A percentile compares a stretch with the other conserved stretches of the same genome.
These are phyloP conservation scores for Solanum pimpinellifolium DNA, from an alignment of 257 asterid species.

Conservation along the genomic window DNA sequence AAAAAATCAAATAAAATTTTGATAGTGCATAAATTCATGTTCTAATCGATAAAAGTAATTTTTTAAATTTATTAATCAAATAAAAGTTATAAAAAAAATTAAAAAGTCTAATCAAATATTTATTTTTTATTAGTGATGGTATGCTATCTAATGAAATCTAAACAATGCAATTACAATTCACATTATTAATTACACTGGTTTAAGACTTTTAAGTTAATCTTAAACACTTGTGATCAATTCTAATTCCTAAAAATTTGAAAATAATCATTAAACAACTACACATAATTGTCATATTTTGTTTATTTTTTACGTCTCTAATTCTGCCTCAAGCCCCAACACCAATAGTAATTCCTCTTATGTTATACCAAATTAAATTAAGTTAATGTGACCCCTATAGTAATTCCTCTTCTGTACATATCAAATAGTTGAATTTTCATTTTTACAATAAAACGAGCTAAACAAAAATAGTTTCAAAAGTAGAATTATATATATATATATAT, in stretches of 20 bases:
- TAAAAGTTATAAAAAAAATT: too few species aligned
- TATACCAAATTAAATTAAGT: not conserved
- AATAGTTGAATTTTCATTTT: too few species aligned
- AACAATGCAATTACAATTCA: not conserved
- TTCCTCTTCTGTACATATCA: too few species aligned
- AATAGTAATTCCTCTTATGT: conserved; percentile 40
- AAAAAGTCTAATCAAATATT: too few species aligned
- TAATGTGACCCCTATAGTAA: not conserved
- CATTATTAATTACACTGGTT: not conserved
- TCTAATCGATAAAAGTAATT: not conserved
- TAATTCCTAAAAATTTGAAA: not conserved
- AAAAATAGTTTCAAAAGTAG: too few species aligned
- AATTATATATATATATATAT: too few species aligned
- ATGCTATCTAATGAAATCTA: too few species aligned
- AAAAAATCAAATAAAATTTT: too few species aligned
- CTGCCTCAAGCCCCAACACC: conserved; percentile 41
- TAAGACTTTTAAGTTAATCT: not conserved
- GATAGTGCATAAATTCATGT: not conserved
- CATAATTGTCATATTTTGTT: conserved; percentile 45
- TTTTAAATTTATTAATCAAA: not conserved
- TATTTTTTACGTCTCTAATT: conserved; percentile 58
- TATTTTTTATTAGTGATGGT: too few species aligned
- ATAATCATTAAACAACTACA: conserved; percentile 38
- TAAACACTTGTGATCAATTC: not conserved
- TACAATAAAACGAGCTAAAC: too few species aligned